Conservation (phyloP, 2,329 filamentous ascomycete genomes). For the Neonectria punicea region DNA sequence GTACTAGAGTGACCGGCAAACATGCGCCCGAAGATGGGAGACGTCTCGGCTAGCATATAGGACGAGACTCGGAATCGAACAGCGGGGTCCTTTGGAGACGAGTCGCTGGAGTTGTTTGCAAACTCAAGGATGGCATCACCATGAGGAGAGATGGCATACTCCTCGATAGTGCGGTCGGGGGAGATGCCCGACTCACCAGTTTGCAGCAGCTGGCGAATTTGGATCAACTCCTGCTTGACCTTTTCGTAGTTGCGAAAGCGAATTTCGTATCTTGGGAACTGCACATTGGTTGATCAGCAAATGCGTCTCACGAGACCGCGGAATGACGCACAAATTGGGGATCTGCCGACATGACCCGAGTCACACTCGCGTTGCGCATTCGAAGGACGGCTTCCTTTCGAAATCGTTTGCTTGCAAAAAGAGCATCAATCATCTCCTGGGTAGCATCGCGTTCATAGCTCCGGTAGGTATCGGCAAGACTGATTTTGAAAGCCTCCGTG, state of each 20-base stretch:
- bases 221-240: slow-evolving; percentile 54
- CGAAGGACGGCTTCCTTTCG: slow-evolving; percentile 55
- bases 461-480: slow-evolving; percentile 57
- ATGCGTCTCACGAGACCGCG: not conserved
- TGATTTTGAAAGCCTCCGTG: slow-evolving; percentile 53
- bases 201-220: slow-evolving; percentile 54
- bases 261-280: slow-evolving; percentile 58
- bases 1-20: slow-evolving; percentile 50
- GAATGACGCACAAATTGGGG: slow-evolving; percentile 52
- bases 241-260: slow-evolving; percentile 60
- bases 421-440: slow-evolving; percentile 53
- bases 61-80: slow-evolving; percentile 64
- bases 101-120: slow-evolving; percentile 52
- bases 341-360: slow-evolving; percentile 55
- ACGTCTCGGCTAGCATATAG: slow-evolving; percentile 60
- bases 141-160: slow-evolving; percentile 55
- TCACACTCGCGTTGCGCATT: slow-evolving; percentile 59
- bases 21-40: slow-evolving; percentile 62
- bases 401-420: slow-evolving; percentile 56
- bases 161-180: slow-evolving; percentile 51
- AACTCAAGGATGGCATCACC: slow-evolving; percentile 66
- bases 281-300: slow-evolving; percentile 19
- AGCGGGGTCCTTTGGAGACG: slow-evolving; percentile 49
- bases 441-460: slow-evolving; percentile 57
- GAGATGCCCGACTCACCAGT: slow-evolving; percentile 54